phyloP scores from a whole-genome alignment of 306 rosid genomes.

The Ochetophila trinervis region DNA sequence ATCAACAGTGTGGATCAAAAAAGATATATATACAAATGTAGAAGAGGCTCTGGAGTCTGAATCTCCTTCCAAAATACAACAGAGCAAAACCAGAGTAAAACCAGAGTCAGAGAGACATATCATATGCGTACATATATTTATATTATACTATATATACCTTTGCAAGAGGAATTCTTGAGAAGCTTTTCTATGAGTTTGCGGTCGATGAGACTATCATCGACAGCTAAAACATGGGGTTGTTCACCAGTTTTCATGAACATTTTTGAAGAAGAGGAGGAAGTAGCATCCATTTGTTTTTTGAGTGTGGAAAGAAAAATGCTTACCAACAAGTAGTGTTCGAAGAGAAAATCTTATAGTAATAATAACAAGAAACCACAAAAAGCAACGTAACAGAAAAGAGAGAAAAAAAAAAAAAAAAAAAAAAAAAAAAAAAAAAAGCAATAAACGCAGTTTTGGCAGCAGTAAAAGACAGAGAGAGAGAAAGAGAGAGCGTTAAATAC shows the following conservation, averaged over 20 bases:
- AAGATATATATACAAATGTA: no score
- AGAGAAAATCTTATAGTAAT: neutral
- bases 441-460: slow-evolving; percentile 23
- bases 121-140: neutral
- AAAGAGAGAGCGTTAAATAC: neutral
- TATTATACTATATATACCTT: slow-evolving; percentile 53
- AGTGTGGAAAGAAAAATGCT: neutral
- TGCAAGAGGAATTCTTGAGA: slow-evolving; percentile 77
- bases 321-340: neutral
- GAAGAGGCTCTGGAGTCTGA: no score
- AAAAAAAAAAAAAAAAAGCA: neutral
- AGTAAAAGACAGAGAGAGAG: slow-evolving; percentile 28
- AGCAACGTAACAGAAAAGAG: neutral
- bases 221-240: slow-evolving; percentile 88
- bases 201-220: slow-evolving; percentile 77
- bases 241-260: slow-evolving; percentile 54
- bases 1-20: no score
- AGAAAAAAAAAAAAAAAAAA: no score
- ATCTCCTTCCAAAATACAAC: no score
- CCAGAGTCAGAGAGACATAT: neutral
- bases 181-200: slow-evolving; percentile 81
- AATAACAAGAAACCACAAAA: neutral
- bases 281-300: slow-evolving; percentile 37
- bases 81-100: neutral
- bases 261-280: slow-evolving; percentile 42